Percentiles rank a stretch among this genome's conserved stretches.
Conservation (phyloP, 163 green algal species). For the Smithsoniella earleae region DNA sequence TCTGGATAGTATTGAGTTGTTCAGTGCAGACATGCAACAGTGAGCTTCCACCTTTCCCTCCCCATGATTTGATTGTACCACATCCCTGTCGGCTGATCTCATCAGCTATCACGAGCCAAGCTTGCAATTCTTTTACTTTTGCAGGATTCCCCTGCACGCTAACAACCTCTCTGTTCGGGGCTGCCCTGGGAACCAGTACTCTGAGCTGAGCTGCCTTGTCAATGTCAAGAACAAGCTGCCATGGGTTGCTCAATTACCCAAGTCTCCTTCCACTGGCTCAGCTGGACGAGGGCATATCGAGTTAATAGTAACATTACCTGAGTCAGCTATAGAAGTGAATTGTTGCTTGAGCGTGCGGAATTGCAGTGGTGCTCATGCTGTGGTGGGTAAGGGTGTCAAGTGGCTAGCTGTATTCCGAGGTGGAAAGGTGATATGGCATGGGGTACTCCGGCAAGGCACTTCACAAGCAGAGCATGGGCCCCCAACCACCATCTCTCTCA, state of each 20-base stretch:
- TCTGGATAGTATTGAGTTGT: constrained; percentile 11
- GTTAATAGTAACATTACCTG: not conserved
- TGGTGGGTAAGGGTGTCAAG: not conserved
- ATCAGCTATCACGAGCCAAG: not conserved
- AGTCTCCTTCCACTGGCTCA: not conserved
- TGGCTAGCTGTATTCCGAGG: constrained; percentile 13
- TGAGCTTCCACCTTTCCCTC: not conserved
- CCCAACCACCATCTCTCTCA: not conserved
- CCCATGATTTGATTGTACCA: not conserved
- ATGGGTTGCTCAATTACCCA: not conserved
- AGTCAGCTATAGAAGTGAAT: not conserved
- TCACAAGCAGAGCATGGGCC: not conserved
- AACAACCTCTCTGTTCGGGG: not conserved
- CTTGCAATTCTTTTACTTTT: not conserved
- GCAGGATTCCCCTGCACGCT: not conserved
- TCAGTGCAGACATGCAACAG: not conserved
- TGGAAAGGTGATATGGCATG: constrained; percentile 14
- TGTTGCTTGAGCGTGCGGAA: not conserved
- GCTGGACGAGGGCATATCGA: no score
- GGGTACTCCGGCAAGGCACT: constrained; percentile 1
- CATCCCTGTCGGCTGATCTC: not conserved
- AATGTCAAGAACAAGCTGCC: not conserved
- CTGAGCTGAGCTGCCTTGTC: not conserved
- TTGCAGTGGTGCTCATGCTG: not conserved
- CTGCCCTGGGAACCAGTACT: not conserved